Conservation (phyloP, 2,329 filamentous ascomycete genomes). For the Aspergillus sp. region DNA sequence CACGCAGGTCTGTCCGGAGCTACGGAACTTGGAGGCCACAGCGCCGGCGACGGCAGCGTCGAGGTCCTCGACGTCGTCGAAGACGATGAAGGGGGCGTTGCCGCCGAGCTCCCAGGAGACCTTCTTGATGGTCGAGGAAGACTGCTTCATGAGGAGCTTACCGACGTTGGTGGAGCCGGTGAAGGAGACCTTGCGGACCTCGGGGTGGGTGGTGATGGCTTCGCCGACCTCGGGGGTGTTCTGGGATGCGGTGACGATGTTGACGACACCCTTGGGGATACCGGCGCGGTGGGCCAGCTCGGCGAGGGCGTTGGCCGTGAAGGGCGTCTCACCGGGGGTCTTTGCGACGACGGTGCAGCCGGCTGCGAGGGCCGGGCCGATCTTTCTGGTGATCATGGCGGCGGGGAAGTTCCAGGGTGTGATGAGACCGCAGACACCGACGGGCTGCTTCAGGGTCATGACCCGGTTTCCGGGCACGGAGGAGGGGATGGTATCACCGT, state of each 20-base stretch:
- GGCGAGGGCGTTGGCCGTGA: slow-evolving; percentile 82
- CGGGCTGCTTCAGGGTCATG: slow-evolving; percentile 65
- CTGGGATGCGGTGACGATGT: slow-evolving; percentile 76
- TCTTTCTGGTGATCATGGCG: slow-evolving; percentile 56
- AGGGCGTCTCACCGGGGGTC: slow-evolving; percentile 87
- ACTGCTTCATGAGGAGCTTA: slow-evolving; percentile 86
- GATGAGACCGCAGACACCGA: slow-evolving; percentile 68
- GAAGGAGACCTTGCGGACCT: slow-evolving; percentile 88
- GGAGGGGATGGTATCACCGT: slow-evolving; percentile 64
- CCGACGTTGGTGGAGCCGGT: slow-evolving; percentile 73
- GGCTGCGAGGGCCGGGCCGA: slow-evolving; percentile 71
- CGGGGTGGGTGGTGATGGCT: slow-evolving; percentile 72
- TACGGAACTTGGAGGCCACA: slow-evolving; percentile 86
- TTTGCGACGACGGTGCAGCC: slow-evolving; percentile 94
- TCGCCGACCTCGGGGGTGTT: slow-evolving; percentile 81
- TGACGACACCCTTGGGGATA: slow-evolving; percentile 86
- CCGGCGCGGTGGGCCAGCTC: slow-evolving; percentile 85
- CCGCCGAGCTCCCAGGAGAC: slow-evolving; percentile 89
- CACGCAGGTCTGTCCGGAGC: slow-evolving; percentile 93
- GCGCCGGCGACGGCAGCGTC: slow-evolving; percentile 82
- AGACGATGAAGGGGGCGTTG: slow-evolving; percentile 95
- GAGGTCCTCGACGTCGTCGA: slow-evolving; percentile 83
- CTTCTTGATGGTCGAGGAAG: slow-evolving; percentile 79
- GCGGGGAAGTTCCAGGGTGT: slow-evolving; percentile 68
- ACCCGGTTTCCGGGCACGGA: slow-evolving; percentile 61